These are phyloP conservation scores for Mycena floridula DNA, from an alignment of 768 basidiomycete species.

Conservation along the genomic window DNA sequence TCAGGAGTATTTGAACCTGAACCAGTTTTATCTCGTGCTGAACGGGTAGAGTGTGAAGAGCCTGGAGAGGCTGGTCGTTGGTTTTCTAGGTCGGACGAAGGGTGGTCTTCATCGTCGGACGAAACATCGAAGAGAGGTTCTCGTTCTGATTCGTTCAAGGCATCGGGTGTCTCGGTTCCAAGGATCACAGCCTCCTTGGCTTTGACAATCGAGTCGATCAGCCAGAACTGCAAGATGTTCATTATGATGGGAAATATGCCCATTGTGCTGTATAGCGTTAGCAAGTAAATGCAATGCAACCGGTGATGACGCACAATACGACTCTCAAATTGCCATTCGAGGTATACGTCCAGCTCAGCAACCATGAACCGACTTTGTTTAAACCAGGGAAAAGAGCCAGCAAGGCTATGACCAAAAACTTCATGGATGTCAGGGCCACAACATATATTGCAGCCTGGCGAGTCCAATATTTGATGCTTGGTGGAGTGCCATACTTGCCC, in stretches of 20 bases:
- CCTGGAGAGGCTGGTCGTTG: conserved; percentile 23
- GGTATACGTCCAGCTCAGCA: conserved; percentile 71
- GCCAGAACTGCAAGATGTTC: conserved; percentile 91
- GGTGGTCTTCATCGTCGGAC: conserved; percentile 51
- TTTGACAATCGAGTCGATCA: conserved; percentile 92
- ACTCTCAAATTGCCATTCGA: conserved; percentile 67
- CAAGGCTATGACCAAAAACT: conserved; percentile 76
- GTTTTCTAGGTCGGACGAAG: conserved; percentile 42
- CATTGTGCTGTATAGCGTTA: conserved; percentile 56
- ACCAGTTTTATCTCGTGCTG: conserved; percentile 18
- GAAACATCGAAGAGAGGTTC: conserved; percentile 58
- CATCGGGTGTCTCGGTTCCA: conserved; percentile 31
- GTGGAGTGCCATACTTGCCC: conserved; percentile 86
- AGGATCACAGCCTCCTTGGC: conserved; percentile 36
- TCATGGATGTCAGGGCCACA: conserved; percentile 78
- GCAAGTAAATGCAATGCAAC: background rate
- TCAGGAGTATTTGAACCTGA: conserved; percentile 22
- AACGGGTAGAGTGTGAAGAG: conserved; percentile 25
- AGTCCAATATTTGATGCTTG: conserved; percentile 63
- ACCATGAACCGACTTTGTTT: conserved; percentile 76
- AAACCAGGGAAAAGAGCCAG: conserved; percentile 68
- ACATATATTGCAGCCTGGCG: conserved; percentile 83
- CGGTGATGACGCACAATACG: conserved; percentile 57
- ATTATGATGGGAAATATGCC: conserved; percentile 85
- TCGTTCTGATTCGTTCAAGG: conserved; percentile 34